These are phyloP conservation scores for Acrocalymma vagum DNA, from an alignment of 2,329 filamentous ascomycete genomes.

Conservation along the genomic window DNA sequence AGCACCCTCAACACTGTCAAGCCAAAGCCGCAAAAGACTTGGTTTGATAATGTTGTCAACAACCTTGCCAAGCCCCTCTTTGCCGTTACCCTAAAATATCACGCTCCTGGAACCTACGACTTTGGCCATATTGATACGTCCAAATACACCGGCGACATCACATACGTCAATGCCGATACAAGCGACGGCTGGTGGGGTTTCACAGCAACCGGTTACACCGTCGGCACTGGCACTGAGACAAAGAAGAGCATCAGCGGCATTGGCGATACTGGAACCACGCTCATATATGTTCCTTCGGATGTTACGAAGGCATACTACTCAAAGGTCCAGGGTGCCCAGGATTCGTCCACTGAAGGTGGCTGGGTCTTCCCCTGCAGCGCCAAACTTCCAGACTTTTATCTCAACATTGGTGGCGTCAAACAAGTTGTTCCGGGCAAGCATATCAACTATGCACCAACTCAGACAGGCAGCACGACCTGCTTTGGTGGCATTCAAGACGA, in stretches of 20 bases:
- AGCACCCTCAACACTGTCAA: conserved; percentile 66
- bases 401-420: conserved; percentile 59
- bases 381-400: conserved; percentile 61
- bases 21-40: conserved; percentile 62
- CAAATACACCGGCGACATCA: conserved; percentile 67
- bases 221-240: conserved; percentile 56
- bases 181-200: conserved; percentile 72
- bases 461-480: conserved; percentile 59
- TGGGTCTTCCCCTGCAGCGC: conserved; percentile 63
- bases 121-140: conserved; percentile 67
- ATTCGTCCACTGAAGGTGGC: conserved; percentile 60
- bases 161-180: conserved; percentile 64
- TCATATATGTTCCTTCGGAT: conserved; percentile 65
- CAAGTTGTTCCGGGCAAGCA: conserved; percentile 62
- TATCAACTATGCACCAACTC: conserved; percentile 62
- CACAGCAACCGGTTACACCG: conserved; percentile 62
- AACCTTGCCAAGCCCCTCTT: conserved; percentile 64
- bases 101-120: conserved; percentile 59
- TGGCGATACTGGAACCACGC: conserved; percentile 75
- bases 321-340: conserved; percentile 61
- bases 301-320: conserved; percentile 69
- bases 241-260: conserved; percentile 61
- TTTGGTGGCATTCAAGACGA: conserved; percentile 79
- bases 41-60: conserved; percentile 66
- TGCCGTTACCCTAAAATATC: conserved; percentile 65